These are phyloP conservation scores for Zygoascus bituminiphila DNA, from an alignment of 805 yeast species.

Conservation along the genomic window DNA sequence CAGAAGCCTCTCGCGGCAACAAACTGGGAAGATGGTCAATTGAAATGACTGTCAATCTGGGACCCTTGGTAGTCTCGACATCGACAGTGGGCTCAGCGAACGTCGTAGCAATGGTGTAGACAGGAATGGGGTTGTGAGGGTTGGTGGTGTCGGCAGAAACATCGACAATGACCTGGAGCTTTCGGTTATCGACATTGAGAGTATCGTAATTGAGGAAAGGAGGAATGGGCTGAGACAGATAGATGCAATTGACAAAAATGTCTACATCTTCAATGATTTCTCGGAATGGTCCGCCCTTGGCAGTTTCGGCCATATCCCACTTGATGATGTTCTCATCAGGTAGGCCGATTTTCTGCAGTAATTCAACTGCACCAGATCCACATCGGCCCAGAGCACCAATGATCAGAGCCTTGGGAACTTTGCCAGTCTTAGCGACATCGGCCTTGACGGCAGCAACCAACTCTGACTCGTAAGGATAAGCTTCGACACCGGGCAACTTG, in stretches of 20 bases:
- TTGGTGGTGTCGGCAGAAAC: slow-evolving; percentile 98
- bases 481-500: slow-evolving; percentile 70
- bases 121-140: slow-evolving; percentile 97
- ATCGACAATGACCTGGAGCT: slow-evolving; percentile 85
- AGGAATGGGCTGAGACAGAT: slow-evolving; percentile 85
- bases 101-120: slow-evolving; percentile 81
- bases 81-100: slow-evolving; percentile 84
- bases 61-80: slow-evolving; percentile 72
- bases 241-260: slow-evolving; percentile 92
- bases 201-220: slow-evolving; percentile 72
- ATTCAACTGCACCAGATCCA: slow-evolving; percentile 92
- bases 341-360: slow-evolving; percentile 73
- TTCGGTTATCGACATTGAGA: slow-evolving; percentile 62
- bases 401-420: slow-evolving; percentile 74
- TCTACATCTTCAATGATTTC: slow-evolving; percentile 76
- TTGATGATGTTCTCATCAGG: slow-evolving; percentile 75
- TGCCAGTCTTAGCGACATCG: slow-evolving; percentile 46
- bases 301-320: slow-evolving; percentile 98
- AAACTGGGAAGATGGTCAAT: slow-evolving; percentile 95
- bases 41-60: slow-evolving; percentile 82
- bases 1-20: slow-evolving; percentile 96
- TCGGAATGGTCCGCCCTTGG: slow-evolving; percentile 92
- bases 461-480: slow-evolving; percentile 72
- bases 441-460: slow-evolving; percentile 46
- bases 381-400: slow-evolving; percentile 99